A percentile compares a stretch with the other conserved stretches of the same genome.
phyloP scores from a whole-genome alignment of 352 stramenopile species.

The Phytophthora hybrid region DNA sequence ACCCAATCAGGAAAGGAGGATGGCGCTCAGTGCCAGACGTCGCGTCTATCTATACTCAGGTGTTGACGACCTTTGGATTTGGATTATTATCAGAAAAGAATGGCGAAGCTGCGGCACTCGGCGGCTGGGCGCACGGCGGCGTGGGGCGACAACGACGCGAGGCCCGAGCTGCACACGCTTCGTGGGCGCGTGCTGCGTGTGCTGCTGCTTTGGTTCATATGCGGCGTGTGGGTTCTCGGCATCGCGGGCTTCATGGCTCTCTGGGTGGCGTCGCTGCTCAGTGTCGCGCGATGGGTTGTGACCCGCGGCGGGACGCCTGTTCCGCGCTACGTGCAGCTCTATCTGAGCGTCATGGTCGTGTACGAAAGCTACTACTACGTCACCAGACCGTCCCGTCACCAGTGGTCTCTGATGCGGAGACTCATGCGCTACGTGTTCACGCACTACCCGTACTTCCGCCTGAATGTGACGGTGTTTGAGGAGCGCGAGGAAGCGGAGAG shows the following conservation, averaged over 20 bases:
- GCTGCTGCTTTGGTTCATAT: slow-evolving; percentile 29
- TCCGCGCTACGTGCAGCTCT: slow-evolving; percentile 28
- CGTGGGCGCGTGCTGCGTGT: slow-evolving; percentile 5
- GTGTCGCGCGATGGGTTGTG: slow-evolving; percentile 12
- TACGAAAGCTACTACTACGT: slow-evolving; percentile 54
- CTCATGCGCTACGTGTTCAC: slow-evolving; percentile 53
- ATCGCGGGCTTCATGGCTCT: slow-evolving; percentile 23
- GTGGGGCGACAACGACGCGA: slow-evolving; percentile 36
- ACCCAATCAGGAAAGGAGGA: no score
- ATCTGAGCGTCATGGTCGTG: slow-evolving; percentile 37
- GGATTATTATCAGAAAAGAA: not conserved
- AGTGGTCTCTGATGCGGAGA: slow-evolving; percentile 52
- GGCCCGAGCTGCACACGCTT: slow-evolving; percentile 23
- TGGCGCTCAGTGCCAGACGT: no score
- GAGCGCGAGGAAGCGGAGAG: slow-evolving; percentile 17
- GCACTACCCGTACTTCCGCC: slow-evolving; percentile 55
- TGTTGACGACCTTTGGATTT: not conserved
- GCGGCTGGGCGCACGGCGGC: slow-evolving; percentile 11
- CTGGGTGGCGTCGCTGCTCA: slow-evolving; percentile 9
- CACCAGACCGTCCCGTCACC: slow-evolving; percentile 23
- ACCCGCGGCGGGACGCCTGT: slow-evolving; percentile 2
- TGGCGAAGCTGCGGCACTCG: not conserved
- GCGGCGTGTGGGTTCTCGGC: slow-evolving; percentile 34
- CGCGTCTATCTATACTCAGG: not conserved
- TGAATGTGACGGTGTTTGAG: slow-evolving; percentile 54